phyloP scores from a whole-genome alignment of 2,329 filamentous ascomycete genomes.

The Didymella arachidicola region DNA sequence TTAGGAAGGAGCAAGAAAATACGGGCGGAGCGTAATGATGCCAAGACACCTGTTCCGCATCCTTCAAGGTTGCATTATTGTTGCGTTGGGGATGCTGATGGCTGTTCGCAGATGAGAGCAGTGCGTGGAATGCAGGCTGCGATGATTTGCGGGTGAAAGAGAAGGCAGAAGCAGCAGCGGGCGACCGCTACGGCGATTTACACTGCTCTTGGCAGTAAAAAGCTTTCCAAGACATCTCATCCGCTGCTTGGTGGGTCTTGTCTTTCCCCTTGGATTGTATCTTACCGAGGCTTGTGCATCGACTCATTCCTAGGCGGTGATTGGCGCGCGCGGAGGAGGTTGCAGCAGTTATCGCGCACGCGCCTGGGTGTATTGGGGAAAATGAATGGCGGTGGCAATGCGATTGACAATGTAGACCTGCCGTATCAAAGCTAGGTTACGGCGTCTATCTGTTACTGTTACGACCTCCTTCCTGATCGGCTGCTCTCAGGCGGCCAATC shows the following conservation, averaged over 20 bases:
- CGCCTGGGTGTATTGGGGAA: slow-evolving; percentile 20
- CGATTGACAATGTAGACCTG: slow-evolving; percentile 30
- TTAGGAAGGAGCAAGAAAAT: slow-evolving; percentile 18
- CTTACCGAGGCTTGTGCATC: slow-evolving; percentile 29
- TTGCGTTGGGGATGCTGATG: neutral
- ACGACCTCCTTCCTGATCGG: slow-evolving; percentile 30
- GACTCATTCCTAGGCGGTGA: slow-evolving; percentile 22
- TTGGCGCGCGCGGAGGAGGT: slow-evolving; percentile 17
- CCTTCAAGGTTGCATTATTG: slow-evolving; percentile 6
- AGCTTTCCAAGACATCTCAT: slow-evolving; percentile 18
- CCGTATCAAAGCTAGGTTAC: slow-evolving; percentile 21
- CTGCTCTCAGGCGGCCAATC: slow-evolving; percentile 19
- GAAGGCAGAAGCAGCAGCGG: neutral
- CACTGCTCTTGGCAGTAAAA: slow-evolving; percentile 7
- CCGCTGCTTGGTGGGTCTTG: slow-evolving; percentile 26
- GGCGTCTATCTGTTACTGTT: slow-evolving; percentile 23
- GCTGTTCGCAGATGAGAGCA: neutral
- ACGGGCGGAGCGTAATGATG: slow-evolving; percentile 21
- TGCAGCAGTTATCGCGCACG: slow-evolving; percentile 18
- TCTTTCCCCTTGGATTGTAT: slow-evolving; percentile 9
- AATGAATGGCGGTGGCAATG: slow-evolving; percentile 31
- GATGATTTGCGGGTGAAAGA: neutral
- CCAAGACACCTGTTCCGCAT: slow-evolving; percentile 14
- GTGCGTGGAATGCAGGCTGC: neutral
- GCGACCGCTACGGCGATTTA: neutral